A percentile compares a stretch with the other conserved stretches of the same genome.
Conservation (phyloP, 1,284 basidiomycete species). For the Microstroma glucosiphilum region DNA sequence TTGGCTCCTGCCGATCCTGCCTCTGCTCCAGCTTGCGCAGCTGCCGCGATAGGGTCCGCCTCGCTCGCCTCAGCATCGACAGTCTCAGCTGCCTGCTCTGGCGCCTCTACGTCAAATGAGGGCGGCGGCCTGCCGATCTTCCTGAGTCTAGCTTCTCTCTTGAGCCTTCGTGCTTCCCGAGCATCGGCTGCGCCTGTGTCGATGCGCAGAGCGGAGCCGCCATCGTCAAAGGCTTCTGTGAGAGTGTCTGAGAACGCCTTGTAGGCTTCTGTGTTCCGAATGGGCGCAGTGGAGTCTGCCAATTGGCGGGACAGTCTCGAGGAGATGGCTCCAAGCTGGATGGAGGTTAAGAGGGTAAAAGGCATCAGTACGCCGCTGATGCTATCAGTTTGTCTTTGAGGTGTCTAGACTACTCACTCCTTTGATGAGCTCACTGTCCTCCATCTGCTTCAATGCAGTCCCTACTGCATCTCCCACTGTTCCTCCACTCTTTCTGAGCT, state of each 20-base stretch:
- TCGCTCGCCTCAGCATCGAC: slow-evolving; percentile 11
- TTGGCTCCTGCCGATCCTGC: slow-evolving; percentile 7
- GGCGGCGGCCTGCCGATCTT: slow-evolving; percentile 46
- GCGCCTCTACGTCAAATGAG: slow-evolving; percentile 11
- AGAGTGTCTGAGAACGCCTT: slow-evolving; percentile 82
- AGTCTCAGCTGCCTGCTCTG: slow-evolving; percentile 4
- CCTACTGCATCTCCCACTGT: slow-evolving; percentile 89
- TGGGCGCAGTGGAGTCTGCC: slow-evolving; percentile 51
- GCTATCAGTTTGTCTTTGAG: slow-evolving; percentile 13
- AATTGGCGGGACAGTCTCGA: slow-evolving; percentile 35
- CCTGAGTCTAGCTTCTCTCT: slow-evolving; percentile 39
- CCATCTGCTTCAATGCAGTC: slow-evolving; percentile 81
- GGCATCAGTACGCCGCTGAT: slow-evolving; percentile 7
- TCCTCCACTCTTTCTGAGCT: slow-evolving; percentile 78
- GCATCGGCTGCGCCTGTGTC: slow-evolving; percentile 61
- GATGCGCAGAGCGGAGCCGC: slow-evolving; percentile 63
- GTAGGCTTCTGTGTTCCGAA: slow-evolving; percentile 91
- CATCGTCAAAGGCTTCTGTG: slow-evolving; percentile 87
- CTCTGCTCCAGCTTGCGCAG: slow-evolving; percentile 10
- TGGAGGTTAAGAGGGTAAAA: not conserved
- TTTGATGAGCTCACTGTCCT: slow-evolving; percentile 86
- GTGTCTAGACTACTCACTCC: slow-evolving; percentile 57
- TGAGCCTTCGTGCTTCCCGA: slow-evolving; percentile 59
- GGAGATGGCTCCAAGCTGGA: slow-evolving; percentile 36
- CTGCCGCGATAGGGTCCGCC: slow-evolving; percentile 9